A percentile compares a stretch with the other conserved stretches of the same genome.
These are phyloP conservation scores for Penicillium corylophilum DNA, from an alignment of 2,329 filamentous ascomycete species.

Conservation along the genomic window DNA sequence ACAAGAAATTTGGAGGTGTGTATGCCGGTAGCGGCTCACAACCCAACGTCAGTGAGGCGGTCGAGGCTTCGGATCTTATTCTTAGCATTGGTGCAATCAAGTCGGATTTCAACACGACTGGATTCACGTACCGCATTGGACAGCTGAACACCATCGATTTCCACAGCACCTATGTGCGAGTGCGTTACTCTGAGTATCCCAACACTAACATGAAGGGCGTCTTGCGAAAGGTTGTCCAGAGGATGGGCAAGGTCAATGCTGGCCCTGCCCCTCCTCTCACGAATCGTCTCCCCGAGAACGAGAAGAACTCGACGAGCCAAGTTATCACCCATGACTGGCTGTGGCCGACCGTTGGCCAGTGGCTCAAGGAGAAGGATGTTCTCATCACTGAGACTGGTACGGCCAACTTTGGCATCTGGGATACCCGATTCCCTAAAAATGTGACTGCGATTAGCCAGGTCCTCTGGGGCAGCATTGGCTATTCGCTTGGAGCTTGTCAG, in stretches of 20 bases:
- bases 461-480: slow-evolving; percentile 68
- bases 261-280: slow-evolving; percentile 53
- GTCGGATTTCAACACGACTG: slow-evolving; percentile 55
- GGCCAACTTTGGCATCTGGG: slow-evolving; percentile 83
- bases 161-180: slow-evolving; percentile 71
- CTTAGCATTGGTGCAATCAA: slow-evolving; percentile 47
- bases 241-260: slow-evolving; percentile 57
- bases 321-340: slow-evolving; percentile 57
- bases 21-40: slow-evolving; percentile 78
- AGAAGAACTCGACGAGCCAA: slow-evolving; percentile 32
- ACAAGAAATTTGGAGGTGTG: slow-evolving; percentile 76
- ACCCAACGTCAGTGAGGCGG: slow-evolving; percentile 44
- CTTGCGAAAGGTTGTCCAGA: slow-evolving; percentile 66
- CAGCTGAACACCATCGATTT: slow-evolving; percentile 81
- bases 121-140: slow-evolving; percentile 78
- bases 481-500: slow-evolving; percentile 61
- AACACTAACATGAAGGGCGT: slow-evolving; percentile 78
- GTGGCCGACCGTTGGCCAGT: slow-evolving; percentile 74
- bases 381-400: slow-evolving; percentile 87
- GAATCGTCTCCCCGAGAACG: slow-evolving; percentile 51
- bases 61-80: slow-evolving; percentile 44
- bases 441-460: slow-evolving; percentile 80
- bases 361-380: slow-evolving; percentile 70
- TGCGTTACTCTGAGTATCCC: slow-evolving; percentile 77
- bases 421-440: slow-evolving; percentile 73